phyloP scores from a whole-genome alignment of 2,329 filamentous ascomycete genomes.

The Cladobotryum protrusum region DNA sequence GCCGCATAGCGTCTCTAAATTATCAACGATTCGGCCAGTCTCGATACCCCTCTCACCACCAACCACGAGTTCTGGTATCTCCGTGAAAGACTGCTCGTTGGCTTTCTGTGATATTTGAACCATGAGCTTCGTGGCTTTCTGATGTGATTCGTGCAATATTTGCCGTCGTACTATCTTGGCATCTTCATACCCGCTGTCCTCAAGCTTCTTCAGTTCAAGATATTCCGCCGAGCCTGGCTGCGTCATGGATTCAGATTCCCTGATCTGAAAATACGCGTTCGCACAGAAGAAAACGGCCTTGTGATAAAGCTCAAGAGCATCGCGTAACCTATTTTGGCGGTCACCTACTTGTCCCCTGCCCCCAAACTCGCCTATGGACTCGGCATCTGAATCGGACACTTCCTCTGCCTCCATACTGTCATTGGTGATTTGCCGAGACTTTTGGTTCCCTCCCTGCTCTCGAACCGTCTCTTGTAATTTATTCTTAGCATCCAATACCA shows the following conservation, averaged over 20 bases:
- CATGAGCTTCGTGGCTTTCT: conserved; percentile 48
- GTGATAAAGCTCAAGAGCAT: conserved; percentile 73
- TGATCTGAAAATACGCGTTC: conserved; percentile 79
- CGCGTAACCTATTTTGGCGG: conserved; percentile 59
- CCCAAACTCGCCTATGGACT: conserved; percentile 30
- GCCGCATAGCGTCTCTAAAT: conserved; percentile 57
- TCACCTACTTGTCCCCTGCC: conserved; percentile 43
- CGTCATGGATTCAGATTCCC: conserved; percentile 60
- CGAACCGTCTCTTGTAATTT: conserved; percentile 50
- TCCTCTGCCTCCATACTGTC: neutral
- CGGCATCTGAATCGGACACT: conserved; percentile 21
- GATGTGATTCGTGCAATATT: conserved; percentile 54
- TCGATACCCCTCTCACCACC: conserved; percentile 62
- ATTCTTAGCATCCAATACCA: conserved; percentile 59
- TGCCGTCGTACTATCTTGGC: conserved; percentile 75
- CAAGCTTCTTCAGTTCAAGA: conserved; percentile 58
- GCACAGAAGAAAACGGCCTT: conserved; percentile 78
- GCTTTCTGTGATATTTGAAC: conserved; percentile 49
- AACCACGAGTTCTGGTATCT: conserved; percentile 53
- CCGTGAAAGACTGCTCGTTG: conserved; percentile 48
- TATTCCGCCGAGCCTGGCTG: conserved; percentile 62
- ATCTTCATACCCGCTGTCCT: conserved; percentile 66
- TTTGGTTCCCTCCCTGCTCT: conserved; percentile 13
- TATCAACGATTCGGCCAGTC: conserved; percentile 58
- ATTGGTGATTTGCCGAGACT: neutral